Evolutionary conservation across 179 eudicot species (phyloP), one percentile per base, ranked within the genome.

Genomic region (Silene noctiflora): DNA sequence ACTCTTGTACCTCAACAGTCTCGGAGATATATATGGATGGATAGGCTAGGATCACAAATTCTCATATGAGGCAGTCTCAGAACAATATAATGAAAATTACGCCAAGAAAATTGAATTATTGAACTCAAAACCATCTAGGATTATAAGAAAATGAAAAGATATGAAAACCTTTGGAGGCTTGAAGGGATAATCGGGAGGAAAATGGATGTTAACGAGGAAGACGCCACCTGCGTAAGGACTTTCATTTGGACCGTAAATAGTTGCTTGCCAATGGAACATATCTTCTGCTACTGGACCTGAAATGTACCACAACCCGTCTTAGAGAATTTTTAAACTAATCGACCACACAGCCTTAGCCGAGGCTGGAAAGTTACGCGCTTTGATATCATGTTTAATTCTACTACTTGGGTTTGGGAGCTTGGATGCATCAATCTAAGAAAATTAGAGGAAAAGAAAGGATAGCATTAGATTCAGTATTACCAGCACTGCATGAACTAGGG

Each of bases 401-500:
- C 42, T 4, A 35, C 46, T 39, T 1, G 46, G 46, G 11, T 39
- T 39, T 39, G 46, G 46, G 46, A 39, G 11, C 46, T 39, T 39
- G 46, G 46, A 8, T 1, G 46, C 46, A 39, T 39, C 46, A 8
- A 6, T 39, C 46, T 7, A 39, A 39, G 46, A 39, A 39, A 39
- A 39, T 8, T 8, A 39, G 46, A 39, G 46, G 46, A 39, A 12
- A 51, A 51, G 58, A 51, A 51, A 51, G 17, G 58, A 51, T 12
- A 51, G 58, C 58, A 16, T 51, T 14, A 12, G 16, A 3, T 4
- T 16, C 21, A 35, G 13, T 11, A 22, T 69, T 76, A 87, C 95
- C 95, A 78, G 95, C 95, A 65, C 95, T 90, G 86, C 95, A 90
- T 48, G 95, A 90, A 66, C 91, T 80, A 19, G 95, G 95, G 0